A percentile compares a stretch with the other conserved stretches of the same genome.
Conservation (phyloP, 306 rosid species). For the Biancaea sappan region DNA sequence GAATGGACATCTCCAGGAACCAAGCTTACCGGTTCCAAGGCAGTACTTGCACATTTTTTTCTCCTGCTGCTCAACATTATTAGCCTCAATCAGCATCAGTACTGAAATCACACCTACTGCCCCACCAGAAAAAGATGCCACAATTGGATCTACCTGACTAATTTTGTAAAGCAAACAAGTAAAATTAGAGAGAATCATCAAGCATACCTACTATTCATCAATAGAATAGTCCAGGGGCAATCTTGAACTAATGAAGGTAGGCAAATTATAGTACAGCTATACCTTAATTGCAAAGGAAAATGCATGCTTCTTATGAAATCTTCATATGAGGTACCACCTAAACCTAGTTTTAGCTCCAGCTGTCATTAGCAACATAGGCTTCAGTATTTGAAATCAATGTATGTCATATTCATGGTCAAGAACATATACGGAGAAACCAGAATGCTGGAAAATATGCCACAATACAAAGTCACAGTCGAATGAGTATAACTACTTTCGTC, state of each 20-base stretch:
- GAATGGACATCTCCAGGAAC: constrained; percentile 13
- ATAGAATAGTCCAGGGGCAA: constrained; percentile 17
- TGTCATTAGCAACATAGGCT: constrained; percentile 42
- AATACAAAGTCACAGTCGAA: constrained; percentile 1
- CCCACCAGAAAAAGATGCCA: constrained; percentile 97
- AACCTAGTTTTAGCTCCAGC: constrained; percentile 92
- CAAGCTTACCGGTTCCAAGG: constrained; percentile 71
- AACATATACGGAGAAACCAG: constrained; percentile 3
- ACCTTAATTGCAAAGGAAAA: constrained; percentile 93
- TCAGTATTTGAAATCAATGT: constrained; percentile 25
- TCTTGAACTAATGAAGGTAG: neutral
- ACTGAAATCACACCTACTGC: constrained; percentile 96
- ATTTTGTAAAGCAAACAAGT: constrained; percentile 35
- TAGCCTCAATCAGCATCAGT: constrained; percentile 90
- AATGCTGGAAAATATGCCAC: neutral
- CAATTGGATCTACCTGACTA: constrained; percentile 98
- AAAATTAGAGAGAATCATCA: constrained; percentile 22
- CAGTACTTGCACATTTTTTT: constrained; percentile 94
- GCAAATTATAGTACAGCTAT: constrained; percentile 7
- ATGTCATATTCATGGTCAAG: constrained; percentile 15
- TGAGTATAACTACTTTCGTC: constrained; percentile 6
- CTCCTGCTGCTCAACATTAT: constrained; percentile 92
- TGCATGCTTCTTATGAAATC: constrained; percentile 92
- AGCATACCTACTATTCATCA: constrained; percentile 24
- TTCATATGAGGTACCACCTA: constrained; percentile 91